Evolutionary conservation across 2,329 filamentous ascomycete species (phyloP).

Genomic region (Beauveria pseudobassiana): DNA sequence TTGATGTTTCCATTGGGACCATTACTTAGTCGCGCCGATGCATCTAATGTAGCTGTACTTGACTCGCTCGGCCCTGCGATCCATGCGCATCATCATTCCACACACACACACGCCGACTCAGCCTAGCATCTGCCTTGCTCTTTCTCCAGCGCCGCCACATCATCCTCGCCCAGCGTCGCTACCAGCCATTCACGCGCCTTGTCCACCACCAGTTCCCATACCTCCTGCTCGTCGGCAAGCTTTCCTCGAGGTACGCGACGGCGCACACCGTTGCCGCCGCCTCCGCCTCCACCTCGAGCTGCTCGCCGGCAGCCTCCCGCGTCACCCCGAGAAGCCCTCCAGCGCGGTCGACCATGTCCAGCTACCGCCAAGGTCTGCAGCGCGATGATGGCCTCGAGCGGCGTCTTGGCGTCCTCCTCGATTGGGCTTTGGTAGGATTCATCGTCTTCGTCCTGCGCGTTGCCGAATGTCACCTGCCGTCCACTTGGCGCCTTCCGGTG

Average conservation of each 20-base stretch:
- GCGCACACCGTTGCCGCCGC: constrained; percentile 24
- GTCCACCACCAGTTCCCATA: constrained; percentile 57
- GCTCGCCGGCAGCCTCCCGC: not conserved
- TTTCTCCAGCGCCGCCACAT: constrained; percentile 14
- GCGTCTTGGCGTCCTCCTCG: not conserved
- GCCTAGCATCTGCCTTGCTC: not conserved
- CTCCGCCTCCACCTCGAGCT: not conserved
- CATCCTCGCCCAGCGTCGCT: constrained; percentile 7
- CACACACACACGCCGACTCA: not conserved
- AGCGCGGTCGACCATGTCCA: constrained; percentile 36
- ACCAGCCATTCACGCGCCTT: constrained; percentile 49
- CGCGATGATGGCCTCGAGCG: constrained; percentile 34
- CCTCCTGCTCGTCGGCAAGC: constrained; percentile 38
- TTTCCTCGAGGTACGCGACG: constrained; percentile 34
- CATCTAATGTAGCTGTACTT: too few species aligned
- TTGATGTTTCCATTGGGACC: too few species aligned
- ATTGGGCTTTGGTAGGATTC: not conserved
- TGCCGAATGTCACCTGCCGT: not conserved
- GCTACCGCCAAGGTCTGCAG: constrained; percentile 47
- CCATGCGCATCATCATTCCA: not conserved
- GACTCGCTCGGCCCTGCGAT: too few species aligned
- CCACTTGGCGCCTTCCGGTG: not conserved
- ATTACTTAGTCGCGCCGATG: too few species aligned
- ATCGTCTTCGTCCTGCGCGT: not conserved
- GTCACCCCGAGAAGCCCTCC: constrained; percentile 19